Evolutionary conservation across 2,329 filamentous ascomycete genomes (phyloP).

Genomic region (Chaetomiaceae sp.): DNA sequence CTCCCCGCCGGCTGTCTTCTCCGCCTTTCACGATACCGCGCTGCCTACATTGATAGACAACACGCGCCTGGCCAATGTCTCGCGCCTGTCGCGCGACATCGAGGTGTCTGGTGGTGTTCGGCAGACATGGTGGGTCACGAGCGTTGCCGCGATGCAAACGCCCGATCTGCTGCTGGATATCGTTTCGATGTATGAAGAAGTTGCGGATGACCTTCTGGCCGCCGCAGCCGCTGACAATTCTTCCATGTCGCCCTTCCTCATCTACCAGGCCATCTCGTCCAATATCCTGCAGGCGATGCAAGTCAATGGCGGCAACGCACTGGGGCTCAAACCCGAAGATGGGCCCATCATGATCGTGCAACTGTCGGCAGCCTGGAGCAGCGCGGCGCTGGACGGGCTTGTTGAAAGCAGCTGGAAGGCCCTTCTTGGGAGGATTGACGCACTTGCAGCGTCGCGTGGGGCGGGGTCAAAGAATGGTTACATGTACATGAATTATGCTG

Average conservation of each 20-base stretch:
- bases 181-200: conserved; percentile 26
- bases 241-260: conserved; percentile 24
- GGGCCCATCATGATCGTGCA: conserved; percentile 34
- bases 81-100: conserved; percentile 26
- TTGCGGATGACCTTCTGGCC: conserved; percentile 16
- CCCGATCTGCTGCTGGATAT: conserved; percentile 29
- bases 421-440: conserved; percentile 27
- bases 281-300: conserved; percentile 32
- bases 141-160: conserved; percentile 25
- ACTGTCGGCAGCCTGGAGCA: conserved; percentile 27
- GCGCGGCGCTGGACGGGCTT: conserved; percentile 29
- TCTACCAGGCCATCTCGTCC: conserved; percentile 39
- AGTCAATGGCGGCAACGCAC: conserved; percentile 39
- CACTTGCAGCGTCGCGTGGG: conserved; percentile 29
- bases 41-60: conserved; percentile 25
- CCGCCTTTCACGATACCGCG: conserved; percentile 18
- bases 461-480: conserved; percentile 30
- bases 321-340: conserved; percentile 36
- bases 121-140: conserved; percentile 32
- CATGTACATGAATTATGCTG: conserved; percentile 36
- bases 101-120: conserved; percentile 27
- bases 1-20: conserved; percentile 23
- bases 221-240: conserved; percentile 13
- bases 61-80: conserved; percentile 27
- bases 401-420: conserved; percentile 26